phyloP scores from a whole-genome alignment of 2,329 filamentous ascomycete genomes.

The Fusarium graminum region DNA sequence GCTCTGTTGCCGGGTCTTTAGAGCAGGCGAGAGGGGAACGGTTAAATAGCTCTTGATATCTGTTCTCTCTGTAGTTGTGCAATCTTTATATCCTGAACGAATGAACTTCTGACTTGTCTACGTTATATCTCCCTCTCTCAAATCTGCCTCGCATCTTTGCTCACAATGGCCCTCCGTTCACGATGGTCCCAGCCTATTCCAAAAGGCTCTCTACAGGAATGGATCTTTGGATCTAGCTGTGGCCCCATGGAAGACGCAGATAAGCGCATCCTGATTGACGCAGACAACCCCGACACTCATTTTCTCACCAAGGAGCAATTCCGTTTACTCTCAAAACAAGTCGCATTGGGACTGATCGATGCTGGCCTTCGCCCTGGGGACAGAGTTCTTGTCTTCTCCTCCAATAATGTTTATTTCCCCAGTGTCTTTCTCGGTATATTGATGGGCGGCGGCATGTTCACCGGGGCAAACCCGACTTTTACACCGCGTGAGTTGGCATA shows the following conservation, averaged over 20 bases:
- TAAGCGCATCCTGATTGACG: conserved; percentile 69
- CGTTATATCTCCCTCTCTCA: neutral
- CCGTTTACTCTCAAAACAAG: conserved; percentile 76
- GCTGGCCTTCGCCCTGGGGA: conserved; percentile 75
- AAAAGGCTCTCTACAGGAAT: conserved; percentile 65
- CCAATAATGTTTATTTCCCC: conserved; percentile 81
- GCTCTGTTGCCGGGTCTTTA: neutral
- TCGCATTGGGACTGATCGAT: conserved; percentile 75
- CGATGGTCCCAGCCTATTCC: conserved; percentile 61
- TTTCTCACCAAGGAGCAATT: conserved; percentile 73
- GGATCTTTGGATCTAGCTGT: conserved; percentile 65
- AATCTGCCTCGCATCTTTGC: conserved; percentile 53
- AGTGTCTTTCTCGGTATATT: conserved; percentile 77
- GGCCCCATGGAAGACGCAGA: conserved; percentile 55
- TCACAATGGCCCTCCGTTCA: conserved; percentile 60
- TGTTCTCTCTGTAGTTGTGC: neutral
- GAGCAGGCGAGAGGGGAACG: neutral
- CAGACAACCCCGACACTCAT: conserved; percentile 74
- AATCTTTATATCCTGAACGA: neutral
- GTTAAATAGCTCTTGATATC: conserved; percentile 19
- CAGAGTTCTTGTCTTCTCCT: conserved; percentile 78
- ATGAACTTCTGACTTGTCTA: neutral
- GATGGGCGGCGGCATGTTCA: conserved; percentile 83
- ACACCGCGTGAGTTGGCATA: conserved; percentile 79
- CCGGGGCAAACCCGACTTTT: conserved; percentile 77